These are phyloP conservation scores for Lentinula aciculospora DNA, from an alignment of 768 basidiomycete species.

Conservation along the genomic window DNA sequence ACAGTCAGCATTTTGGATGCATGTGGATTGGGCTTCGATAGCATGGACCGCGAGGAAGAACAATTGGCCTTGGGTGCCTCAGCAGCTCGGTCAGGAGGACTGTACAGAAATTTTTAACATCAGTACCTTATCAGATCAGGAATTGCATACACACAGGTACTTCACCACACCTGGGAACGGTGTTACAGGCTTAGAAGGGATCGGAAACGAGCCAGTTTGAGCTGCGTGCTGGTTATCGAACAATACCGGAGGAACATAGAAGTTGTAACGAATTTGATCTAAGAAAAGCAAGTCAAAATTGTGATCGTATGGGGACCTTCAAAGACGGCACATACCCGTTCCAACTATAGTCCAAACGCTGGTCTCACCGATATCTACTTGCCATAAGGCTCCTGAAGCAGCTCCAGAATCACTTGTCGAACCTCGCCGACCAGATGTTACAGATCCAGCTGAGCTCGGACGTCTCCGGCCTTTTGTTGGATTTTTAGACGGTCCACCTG, in stretches of 20 bases:
- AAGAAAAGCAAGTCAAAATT: conserved; percentile 15
- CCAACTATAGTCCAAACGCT: conserved; percentile 95
- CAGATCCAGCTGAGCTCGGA: conserved; percentile 72
- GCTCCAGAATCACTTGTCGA: conserved; percentile 62
- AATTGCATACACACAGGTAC: conserved; percentile 42
- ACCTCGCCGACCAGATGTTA: conserved; percentile 61
- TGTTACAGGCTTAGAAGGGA: conserved; percentile 78
- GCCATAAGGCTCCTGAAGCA: conserved; percentile 79
- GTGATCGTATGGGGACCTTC: conserved; percentile 4
- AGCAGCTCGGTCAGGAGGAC: conserved; percentile 77
- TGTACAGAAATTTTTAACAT: neutral
- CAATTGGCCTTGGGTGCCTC: conserved; percentile 76
- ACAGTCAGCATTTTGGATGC: conserved; percentile 78
- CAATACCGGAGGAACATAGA: conserved; percentile 82
- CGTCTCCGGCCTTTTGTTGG: conserved; percentile 58
- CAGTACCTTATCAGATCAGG: neutral
- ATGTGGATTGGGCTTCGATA: conserved; percentile 75
- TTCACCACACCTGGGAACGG: conserved; percentile 86
- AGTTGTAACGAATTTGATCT: conserved; percentile 93
- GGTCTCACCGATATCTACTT: conserved; percentile 88
- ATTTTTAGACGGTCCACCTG: conserved; percentile 50
- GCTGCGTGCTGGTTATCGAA: conserved; percentile 77
- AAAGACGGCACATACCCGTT: conserved; percentile 51
- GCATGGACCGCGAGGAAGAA: conserved; percentile 55
- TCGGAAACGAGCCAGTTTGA: conserved; percentile 68